These are phyloP conservation scores for Talaromyces funiculosus DNA, from an alignment of 2,329 filamentous ascomycete genomes.

Conservation along the genomic window DNA sequence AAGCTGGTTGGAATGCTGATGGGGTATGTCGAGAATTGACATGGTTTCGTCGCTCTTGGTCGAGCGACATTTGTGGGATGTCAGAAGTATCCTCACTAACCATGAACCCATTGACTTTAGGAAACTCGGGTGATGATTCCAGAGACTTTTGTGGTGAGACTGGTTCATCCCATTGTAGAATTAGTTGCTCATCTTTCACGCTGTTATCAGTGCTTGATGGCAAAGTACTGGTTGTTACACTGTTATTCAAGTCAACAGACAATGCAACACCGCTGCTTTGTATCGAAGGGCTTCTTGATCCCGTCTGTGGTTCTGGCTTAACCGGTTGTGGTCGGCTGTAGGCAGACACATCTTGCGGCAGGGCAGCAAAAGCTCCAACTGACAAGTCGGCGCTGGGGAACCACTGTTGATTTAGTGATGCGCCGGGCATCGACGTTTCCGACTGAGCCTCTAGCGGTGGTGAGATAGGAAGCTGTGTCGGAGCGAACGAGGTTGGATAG, in stretches of 20 bases:
- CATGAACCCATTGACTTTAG: slow-evolving; percentile 31
- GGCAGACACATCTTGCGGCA: slow-evolving; percentile 2
- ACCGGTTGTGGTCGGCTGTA: slow-evolving; percentile 7
- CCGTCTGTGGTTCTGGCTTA: slow-evolving; percentile 21
- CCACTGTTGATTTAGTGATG: slow-evolving; percentile 21
- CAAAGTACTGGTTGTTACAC: slow-evolving; percentile 27
- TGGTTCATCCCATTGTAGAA: slow-evolving; percentile 25
- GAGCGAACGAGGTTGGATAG: not conserved
- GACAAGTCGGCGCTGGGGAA: slow-evolving; percentile 15
- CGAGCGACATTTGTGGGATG: slow-evolving; percentile 22
- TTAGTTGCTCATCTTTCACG: slow-evolving; percentile 25
- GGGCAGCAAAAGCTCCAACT: not conserved
- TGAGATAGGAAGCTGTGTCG: slow-evolving; percentile 12
- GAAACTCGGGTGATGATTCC: slow-evolving; percentile 21
- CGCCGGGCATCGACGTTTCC: slow-evolving; percentile 7
- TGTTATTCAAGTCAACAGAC: slow-evolving; percentile 29
- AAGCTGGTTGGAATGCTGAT: slow-evolving; percentile 29
- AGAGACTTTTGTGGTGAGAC: slow-evolving; percentile 18
- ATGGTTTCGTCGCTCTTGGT: slow-evolving; percentile 22
- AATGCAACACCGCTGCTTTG: slow-evolving; percentile 28
- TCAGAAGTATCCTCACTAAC: slow-evolving; percentile 31
- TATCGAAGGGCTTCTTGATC: slow-evolving; percentile 34
- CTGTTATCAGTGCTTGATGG: slow-evolving; percentile 26
- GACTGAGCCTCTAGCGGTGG: slow-evolving; percentile 14
- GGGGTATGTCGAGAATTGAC: slow-evolving; percentile 22